These are phyloP conservation scores for Suzukiozyma palmioleophila DNA, from an alignment of 1,139 yeast species.

Conservation along the genomic window DNA sequence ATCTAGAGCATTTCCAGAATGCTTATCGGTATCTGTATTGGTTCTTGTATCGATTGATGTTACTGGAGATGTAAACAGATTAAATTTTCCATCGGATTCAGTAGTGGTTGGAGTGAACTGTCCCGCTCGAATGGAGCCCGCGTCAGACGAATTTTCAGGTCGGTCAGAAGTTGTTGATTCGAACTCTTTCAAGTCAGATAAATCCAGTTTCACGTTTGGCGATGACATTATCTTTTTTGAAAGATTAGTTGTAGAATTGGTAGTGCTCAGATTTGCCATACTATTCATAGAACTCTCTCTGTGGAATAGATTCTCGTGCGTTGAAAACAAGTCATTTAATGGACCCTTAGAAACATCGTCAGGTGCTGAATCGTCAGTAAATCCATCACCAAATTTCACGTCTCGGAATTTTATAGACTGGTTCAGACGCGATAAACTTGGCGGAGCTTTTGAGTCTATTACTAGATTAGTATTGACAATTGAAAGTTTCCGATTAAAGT, in stretches of 20 bases:
- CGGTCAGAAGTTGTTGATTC: neutral
- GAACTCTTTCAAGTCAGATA: neutral
- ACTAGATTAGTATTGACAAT: slow-evolving; percentile 25
- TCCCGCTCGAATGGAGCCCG: too few species aligned
- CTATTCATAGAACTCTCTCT: slow-evolving; percentile 4
- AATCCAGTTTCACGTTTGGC: neutral
- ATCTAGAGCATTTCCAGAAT: slow-evolving; percentile 26
- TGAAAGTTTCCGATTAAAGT: slow-evolving; percentile 22
- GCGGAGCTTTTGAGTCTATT: slow-evolving; percentile 11
- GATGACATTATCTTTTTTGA: neutral
- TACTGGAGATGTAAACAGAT: slow-evolving; percentile 18
- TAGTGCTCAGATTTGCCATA: neutral
- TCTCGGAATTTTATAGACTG: slow-evolving; percentile 24
- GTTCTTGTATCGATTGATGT: slow-evolving; percentile 19
- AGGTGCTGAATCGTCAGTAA: slow-evolving; percentile 3
- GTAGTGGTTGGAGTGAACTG: too few species aligned
- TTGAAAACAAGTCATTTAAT: slow-evolving; percentile 22
- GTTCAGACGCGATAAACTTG: neutral
- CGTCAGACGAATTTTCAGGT: neutral
- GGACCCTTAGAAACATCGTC: slow-evolving; percentile 15
- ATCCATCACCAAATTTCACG: slow-evolving; percentile 19
- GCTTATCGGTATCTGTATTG: neutral
- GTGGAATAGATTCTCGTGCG: slow-evolving; percentile 32
- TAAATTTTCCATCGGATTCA: neutral
- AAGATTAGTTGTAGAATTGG: neutral